A percentile compares a stretch with the other conserved stretches of the same genome.
These are phyloP conservation scores for Rhododendron henanense DNA, from an alignment of 148 eudicot genomes.

Conservation along the genomic window DNA sequence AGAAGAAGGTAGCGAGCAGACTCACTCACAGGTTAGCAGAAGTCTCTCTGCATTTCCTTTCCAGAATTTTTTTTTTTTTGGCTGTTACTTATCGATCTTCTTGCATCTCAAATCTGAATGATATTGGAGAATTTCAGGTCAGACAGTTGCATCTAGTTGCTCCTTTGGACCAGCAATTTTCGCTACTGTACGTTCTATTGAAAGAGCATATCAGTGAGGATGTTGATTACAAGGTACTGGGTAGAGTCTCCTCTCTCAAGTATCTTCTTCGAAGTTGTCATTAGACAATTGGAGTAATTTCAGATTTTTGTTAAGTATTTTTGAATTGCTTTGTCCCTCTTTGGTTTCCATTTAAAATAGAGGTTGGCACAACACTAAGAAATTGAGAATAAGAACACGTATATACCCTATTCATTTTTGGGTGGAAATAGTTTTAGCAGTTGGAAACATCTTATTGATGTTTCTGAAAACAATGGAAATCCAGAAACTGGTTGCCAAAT, in stretches of 20 bases:
- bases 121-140: constrained; percentile 51
- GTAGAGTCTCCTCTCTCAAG: neutral
- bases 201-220: constrained; percentile 88
- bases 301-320: constrained; percentile 1
- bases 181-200: constrained; percentile 59
- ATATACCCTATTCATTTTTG: too few relatives aligned
- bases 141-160: constrained; percentile 76
- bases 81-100: neutral
- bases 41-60: neutral
- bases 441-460: neutral
- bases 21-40: constrained; percentile 71
- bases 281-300: neutral
- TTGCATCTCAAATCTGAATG: constrained; percentile 12
- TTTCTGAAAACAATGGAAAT: neutral
- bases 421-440: neutral
- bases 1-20: constrained; percentile 74
- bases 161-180: constrained; percentile 80
- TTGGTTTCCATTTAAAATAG: neutral
- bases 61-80: neutral
- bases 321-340: neutral
- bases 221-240: constrained; percentile 75
- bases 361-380: neutral
- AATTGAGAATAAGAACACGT: neutral
- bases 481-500: neutral
- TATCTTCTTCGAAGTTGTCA: neutral